Base-by-base conservation (phyloP, 495 filamentous ascomycete species). In the Symbiotaphrina buchneri region DNA sequence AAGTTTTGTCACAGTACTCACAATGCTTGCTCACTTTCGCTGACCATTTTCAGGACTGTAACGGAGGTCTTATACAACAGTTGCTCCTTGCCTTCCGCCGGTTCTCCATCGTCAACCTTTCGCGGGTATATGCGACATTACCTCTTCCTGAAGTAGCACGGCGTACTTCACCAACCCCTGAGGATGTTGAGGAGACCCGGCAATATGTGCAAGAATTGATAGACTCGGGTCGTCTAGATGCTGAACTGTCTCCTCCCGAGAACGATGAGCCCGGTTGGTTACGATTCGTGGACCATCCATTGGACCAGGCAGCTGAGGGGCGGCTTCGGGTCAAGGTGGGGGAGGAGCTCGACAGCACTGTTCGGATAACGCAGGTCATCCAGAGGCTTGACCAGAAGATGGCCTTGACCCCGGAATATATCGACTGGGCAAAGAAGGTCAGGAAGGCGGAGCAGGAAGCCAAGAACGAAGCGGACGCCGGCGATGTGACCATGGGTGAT, bases 361-460 rank as follows among this genome's bases (percentile, higher is more conserved):
- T 49, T 25, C 44, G 53, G 3, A 37, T 67, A 7, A 49, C 41
- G 21, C 39, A 47, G 5, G 34, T 60, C 15, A 49, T 65, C 31
- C 51, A 50, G 37, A 44, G 49, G 21, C 60, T 58, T 0, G 65
- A 67, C 32, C 55, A 61, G 30, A 57, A 63, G 21, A 38, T 80
- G 18, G 61, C 52, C 2, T 48, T 68, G 4, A 68, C 53, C 40
- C 61, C 64, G 39, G 72, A 78, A 20, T 72, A 71, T 41, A 41
- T 74, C 16, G 52, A 56, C 11, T 52, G 51, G 26, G 8, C 59
- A 23, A 46, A 55, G 13, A 61, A 49, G 38, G 52, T 55, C 31
- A 54, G 56, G 31, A 63, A 55, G 40, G 46, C 45, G 15, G 17
- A 47, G 30, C 34, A 44, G 34, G 33, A 47, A 46, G 23, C 36